Conservation (phyloP, 257 asterid species). For the Rehmannia glutinosa region DNA sequence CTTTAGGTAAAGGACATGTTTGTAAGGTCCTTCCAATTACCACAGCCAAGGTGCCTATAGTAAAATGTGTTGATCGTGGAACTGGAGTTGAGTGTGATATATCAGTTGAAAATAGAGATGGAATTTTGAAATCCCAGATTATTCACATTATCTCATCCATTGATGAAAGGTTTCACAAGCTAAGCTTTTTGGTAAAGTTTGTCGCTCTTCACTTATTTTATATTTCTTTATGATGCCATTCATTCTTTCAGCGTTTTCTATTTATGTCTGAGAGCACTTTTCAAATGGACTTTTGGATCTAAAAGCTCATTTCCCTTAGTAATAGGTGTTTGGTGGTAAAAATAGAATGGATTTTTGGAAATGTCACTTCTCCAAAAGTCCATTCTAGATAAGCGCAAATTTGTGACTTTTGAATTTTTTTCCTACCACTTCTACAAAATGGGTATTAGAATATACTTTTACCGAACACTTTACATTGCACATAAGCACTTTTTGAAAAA, state of each 20-base stretch:
- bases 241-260: constrained; percentile 5
- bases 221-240: constrained; percentile 2
- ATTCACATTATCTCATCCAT: constrained; percentile 67
- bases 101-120: constrained; percentile 91
- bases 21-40: constrained; percentile 71
- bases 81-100: constrained; percentile 96
- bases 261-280: too few relatives aligned
- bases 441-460: too few relatives aligned
- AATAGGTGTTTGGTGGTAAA: too few relatives aligned
- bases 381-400: too few relatives aligned
- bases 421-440: too few relatives aligned
- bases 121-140: constrained; percentile 73
- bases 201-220: background rate
- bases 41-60: constrained; percentile 87
- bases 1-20: constrained; percentile 75
- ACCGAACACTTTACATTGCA: too few relatives aligned
- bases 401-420: too few relatives aligned
- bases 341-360: too few relatives aligned
- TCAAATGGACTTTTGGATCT: too few relatives aligned
- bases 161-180: constrained; percentile 83
- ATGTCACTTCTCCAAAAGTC: too few relatives aligned
- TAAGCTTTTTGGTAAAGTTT: constrained; percentile 81
- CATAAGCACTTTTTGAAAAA: too few relatives aligned
- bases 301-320: too few relatives aligned
- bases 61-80: constrained; percentile 90